phyloP scores from a whole-genome alignment of 805 yeast species.

The Kregervanrija pseudodelftensis region DNA sequence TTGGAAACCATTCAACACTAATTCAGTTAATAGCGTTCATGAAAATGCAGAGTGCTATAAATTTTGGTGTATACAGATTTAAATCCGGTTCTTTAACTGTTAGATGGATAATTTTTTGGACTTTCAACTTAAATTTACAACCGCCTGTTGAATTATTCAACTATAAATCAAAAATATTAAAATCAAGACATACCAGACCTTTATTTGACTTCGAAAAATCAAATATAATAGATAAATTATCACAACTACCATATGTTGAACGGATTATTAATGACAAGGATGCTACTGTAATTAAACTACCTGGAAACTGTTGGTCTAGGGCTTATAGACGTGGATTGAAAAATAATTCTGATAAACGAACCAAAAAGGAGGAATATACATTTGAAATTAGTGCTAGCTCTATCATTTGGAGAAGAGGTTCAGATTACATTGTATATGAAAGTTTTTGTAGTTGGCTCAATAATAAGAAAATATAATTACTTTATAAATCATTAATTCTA shows the following conservation, averaged over 20 bases:
- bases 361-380: slow-evolving; percentile 6
- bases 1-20: slow-evolving; percentile 10
- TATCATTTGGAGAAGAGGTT: slow-evolving; percentile 22
- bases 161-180: neutral
- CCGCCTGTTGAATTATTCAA: slow-evolving; percentile 11
- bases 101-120: slow-evolving; percentile 36
- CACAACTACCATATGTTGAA: slow-evolving; percentile 2
- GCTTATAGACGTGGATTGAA: slow-evolving; percentile 14
- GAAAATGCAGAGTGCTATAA: slow-evolving; percentile 3
- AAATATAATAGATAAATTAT: neutral
- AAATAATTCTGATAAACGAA: neutral
- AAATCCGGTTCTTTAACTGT: slow-evolving; percentile 21
- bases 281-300: neutral
- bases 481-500: neutral
- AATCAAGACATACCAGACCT: neutral
- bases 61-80: slow-evolving; percentile 27
- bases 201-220: neutral
- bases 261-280: neutral
- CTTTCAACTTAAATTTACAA: slow-evolving; percentile 15
- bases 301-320: slow-evolving; percentile 26
- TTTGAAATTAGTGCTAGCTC: slow-evolving; percentile 5
- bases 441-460: slow-evolving; percentile 21
- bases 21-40: neutral
- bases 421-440: slow-evolving; percentile 19
- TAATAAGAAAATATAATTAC: neutral